These are phyloP conservation scores for Dendrobium huoshanense DNA, from an alignment of 106 monocot species.

Conservation along the genomic window DNA sequence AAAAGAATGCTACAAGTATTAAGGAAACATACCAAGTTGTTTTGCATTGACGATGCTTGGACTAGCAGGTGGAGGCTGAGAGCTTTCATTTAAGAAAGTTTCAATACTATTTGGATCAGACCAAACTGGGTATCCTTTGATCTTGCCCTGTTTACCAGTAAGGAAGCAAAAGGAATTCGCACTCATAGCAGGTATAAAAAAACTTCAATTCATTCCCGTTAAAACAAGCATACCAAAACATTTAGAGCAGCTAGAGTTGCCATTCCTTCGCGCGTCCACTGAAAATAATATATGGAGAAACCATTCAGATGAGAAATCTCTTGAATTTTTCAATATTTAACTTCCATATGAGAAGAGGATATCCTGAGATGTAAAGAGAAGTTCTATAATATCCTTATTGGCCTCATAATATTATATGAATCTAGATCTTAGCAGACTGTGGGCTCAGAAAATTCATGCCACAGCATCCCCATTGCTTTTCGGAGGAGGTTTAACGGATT, in stretches of 20 bases:
- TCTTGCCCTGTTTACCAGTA: constrained; percentile 52
- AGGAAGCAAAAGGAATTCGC: not conserved
- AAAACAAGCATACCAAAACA: constrained; percentile 58
- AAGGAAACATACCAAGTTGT: constrained; percentile 56
- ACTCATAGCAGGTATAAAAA: not conserved
- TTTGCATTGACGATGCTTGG: constrained; percentile 97
- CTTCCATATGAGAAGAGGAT: not conserved
- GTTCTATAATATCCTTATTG: no score
- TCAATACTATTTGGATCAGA: constrained; percentile 68
- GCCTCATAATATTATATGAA: no score
- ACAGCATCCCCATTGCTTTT: no score
- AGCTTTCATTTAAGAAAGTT: constrained; percentile 71
- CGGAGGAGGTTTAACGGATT: no score
- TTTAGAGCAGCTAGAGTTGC: constrained; percentile 94
- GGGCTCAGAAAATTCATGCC: no score
- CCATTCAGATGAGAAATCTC: not conserved
- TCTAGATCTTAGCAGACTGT: no score
- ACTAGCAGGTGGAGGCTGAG: constrained; percentile 61
- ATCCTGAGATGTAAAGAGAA: no score
- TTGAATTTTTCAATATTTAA: not conserved
- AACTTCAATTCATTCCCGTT: not conserved
- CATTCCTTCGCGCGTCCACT: constrained; percentile 99
- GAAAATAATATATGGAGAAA: constrained; percentile 1
- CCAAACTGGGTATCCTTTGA: constrained; percentile 95
- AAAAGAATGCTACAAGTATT: no score